Evolutionary conservation across 2,329 filamentous ascomycete genomes (phyloP).

Genomic region (Beauveria medogensis): DNA sequence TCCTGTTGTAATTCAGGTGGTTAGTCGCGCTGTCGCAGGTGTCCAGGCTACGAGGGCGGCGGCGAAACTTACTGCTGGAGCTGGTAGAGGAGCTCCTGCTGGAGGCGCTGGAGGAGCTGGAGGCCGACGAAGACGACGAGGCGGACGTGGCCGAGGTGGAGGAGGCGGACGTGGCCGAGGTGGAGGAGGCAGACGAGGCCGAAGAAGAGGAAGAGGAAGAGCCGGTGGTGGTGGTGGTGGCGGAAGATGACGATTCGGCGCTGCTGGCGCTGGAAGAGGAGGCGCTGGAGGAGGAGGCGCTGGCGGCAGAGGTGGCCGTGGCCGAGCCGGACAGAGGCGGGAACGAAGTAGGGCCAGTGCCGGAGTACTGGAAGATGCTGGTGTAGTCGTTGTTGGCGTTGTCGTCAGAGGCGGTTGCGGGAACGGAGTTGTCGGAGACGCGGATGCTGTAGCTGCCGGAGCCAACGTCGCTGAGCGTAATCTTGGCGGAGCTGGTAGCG

Average conservation of each 20-base stretch:
- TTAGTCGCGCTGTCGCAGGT: background rate
- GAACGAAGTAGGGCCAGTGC: conserved; percentile 10
- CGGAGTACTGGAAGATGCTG: conserved; percentile 1
- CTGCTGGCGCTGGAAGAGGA: background rate
- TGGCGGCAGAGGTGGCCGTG: background rate
- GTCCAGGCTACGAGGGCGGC: too few relatives aligned
- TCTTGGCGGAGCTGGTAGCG: background rate
- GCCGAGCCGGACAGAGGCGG: conserved; percentile 7
- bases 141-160: background rate
- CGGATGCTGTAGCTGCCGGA: conserved; percentile 8
- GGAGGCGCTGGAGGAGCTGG: background rate
- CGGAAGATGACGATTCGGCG: background rate
- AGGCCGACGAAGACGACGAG: background rate
- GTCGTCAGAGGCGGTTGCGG: background rate
- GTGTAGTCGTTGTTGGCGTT: conserved; percentile 6
- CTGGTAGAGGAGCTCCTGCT: background rate
- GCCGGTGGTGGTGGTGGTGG: background rate
- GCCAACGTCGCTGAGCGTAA: conserved; percentile 4
- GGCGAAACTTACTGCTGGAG: background rate
- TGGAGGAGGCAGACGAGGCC: background rate
- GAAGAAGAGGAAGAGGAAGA: background rate
- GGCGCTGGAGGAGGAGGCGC: background rate
- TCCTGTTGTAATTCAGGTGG: background rate
- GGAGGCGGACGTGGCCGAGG: background rate
- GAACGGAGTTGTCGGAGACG: conserved; percentile 5